Percentiles rank a stretch among this genome's conserved stretches.
Conservation (phyloP, 2,329 filamentous ascomycete genomes). For the Fusarium equiseti region DNA sequence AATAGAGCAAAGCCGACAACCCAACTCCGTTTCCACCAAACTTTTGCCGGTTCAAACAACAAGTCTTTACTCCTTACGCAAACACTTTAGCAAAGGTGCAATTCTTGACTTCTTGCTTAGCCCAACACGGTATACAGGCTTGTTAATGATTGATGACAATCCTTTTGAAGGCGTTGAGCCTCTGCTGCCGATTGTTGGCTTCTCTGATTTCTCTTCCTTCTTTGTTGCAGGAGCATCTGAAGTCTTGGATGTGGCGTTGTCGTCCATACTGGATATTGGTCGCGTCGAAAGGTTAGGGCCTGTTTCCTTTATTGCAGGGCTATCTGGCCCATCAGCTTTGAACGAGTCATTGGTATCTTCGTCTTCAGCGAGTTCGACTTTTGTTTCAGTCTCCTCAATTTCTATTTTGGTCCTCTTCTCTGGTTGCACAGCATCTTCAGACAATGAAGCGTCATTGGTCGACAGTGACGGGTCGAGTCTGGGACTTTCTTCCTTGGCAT, state of each 20-base stretch:
- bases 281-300: conserved; percentile 6
- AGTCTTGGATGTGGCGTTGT: conserved; percentile 4
- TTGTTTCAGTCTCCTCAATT: conserved; percentile 4
- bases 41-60: not conserved
- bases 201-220: conserved; percentile 20
- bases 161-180: conserved; percentile 31
- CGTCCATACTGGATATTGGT: conserved; percentile 2
- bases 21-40: not conserved
- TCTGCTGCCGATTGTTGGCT: conserved; percentile 4
- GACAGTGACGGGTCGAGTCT: conserved; percentile 2
- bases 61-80: conserved; percentile 64
- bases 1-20: not conserved
- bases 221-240: not conserved
- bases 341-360: not conserved
- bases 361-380: conserved; percentile 4
- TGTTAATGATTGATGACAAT: conserved; percentile 45
- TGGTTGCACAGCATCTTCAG: conserved; percentile 12
- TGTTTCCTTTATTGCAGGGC: conserved; percentile 23
- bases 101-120: conserved; percentile 64
- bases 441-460: conserved; percentile 10
- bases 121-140: conserved; percentile 63
- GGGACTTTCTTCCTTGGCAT: conserved; percentile 17
- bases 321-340: conserved; percentile 8
- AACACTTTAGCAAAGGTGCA: conserved; percentile 63
- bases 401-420: conserved; percentile 10